Evolutionary conservation across 148 eudicot species (phyloP).

Genomic region (Fagopyrum esculentum): DNA sequence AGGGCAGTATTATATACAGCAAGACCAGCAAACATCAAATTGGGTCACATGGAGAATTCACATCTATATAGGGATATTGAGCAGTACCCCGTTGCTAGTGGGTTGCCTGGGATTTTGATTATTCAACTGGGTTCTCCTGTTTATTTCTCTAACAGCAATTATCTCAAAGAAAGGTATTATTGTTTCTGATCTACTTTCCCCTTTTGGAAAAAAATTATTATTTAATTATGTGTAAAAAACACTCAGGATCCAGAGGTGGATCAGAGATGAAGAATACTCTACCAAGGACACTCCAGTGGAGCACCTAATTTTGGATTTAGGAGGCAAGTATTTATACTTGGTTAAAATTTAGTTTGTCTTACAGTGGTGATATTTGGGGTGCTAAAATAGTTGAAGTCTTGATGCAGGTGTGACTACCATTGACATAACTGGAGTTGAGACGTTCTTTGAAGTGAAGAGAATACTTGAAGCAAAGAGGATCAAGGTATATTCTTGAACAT

Average conservation of each 20-base stretch:
- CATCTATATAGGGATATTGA: constrained; percentile 57
- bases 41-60: constrained; percentile 52
- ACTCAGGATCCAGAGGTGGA: constrained; percentile 71
- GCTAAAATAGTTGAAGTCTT: background rate
- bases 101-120: constrained; percentile 42
- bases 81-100: constrained; percentile 55
- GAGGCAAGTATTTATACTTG: constrained; percentile 37
- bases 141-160: constrained; percentile 56
- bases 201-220: background rate
- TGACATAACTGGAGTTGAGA: constrained; percentile 80
- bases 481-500: constrained; percentile 1
- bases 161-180: constrained; percentile 66
- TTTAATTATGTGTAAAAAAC: background rate
- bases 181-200: background rate
- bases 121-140: constrained; percentile 81
- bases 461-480: constrained; percentile 38
- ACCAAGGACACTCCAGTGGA: constrained; percentile 33
- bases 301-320: constrained; percentile 63
- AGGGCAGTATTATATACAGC: constrained; percentile 72
- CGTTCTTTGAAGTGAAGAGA: constrained; percentile 48
- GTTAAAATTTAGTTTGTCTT: background rate
- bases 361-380: background rate
- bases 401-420: constrained; percentile 66
- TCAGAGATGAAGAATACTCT: constrained; percentile 55
- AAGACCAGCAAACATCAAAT: constrained; percentile 69